phyloP scores from a whole-genome alignment of 495 filamentous ascomycete species.

The Letharia lupina region DNA sequence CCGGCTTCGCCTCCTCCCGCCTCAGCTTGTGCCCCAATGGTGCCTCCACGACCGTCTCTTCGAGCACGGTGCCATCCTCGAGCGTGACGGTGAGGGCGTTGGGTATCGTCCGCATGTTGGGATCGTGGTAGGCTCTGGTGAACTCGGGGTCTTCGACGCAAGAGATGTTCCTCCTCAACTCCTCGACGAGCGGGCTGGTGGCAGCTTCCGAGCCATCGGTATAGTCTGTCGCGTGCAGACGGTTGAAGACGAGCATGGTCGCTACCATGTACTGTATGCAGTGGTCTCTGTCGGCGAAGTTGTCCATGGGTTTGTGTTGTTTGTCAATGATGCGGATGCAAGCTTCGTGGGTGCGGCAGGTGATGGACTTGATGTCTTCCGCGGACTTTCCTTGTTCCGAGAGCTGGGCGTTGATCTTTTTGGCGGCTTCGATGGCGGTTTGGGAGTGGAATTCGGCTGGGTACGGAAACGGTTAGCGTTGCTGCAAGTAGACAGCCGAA shows the following conservation, averaged over 20 bases:
- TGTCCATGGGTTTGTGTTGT: constrained; percentile 99
- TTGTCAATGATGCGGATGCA: constrained; percentile 99
- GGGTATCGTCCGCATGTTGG: constrained; percentile 83
- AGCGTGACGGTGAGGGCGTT: constrained; percentile 91
- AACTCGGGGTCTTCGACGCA: constrained; percentile 95
- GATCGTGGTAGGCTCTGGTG: constrained; percentile 90
- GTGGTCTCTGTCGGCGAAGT: constrained; percentile 98
- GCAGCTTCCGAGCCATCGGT: constrained; percentile 85
- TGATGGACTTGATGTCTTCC: constrained; percentile 85
- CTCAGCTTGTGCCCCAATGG: constrained; percentile 87
- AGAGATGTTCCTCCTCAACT: constrained; percentile 79
- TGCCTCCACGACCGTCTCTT: constrained; percentile 90
- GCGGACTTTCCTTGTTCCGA: constrained; percentile 80
- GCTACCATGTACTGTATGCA: constrained; percentile 99
- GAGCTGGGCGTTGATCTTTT: constrained; percentile 76
- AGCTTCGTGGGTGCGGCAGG: constrained; percentile 94
- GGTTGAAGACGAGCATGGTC: constrained; percentile 89
- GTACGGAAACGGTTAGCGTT: constrained; percentile 18
- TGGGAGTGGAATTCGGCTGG: constrained; percentile 97
- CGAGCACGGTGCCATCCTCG: constrained; percentile 87
- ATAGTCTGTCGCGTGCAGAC: constrained; percentile 86
- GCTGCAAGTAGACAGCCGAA: not conserved
- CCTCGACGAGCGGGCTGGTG: constrained; percentile 79
- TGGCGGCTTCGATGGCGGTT: constrained; percentile 90
- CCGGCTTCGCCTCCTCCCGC: constrained; percentile 92